Evolutionary conservation across 2,329 filamentous ascomycete genomes (phyloP).

Genomic region (Stachybotrys chlorohalonatus): DNA sequence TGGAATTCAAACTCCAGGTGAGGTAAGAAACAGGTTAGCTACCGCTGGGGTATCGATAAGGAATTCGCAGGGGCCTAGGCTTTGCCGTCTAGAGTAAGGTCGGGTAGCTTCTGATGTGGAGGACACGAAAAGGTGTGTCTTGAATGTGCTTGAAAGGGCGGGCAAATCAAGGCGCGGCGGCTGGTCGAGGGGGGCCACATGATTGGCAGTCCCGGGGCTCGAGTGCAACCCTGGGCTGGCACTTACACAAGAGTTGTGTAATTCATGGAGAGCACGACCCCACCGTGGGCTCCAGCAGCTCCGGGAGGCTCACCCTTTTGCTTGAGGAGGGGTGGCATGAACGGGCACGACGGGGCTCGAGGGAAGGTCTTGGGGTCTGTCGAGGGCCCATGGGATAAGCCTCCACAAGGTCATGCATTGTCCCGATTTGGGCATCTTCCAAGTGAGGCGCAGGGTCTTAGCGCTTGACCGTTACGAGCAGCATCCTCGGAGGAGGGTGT

Average conservation of each 20-base stretch:
- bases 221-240: constrained; percentile 8
- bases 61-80: neutral
- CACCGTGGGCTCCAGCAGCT: no score
- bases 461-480: neutral
- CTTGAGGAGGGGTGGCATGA: neutral
- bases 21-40: neutral
- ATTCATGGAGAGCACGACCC: neutral
- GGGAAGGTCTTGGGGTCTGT: neutral
- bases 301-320: no score
- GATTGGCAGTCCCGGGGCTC: constrained; percentile 18
- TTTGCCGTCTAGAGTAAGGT: neutral
- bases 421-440: neutral
- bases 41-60: constrained; percentile 2
- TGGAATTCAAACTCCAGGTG: neutral
- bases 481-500: neutral
- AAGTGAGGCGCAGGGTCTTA: neutral
- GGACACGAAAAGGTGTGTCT: constrained; percentile 3
- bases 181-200: constrained; percentile 16
- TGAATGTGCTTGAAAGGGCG: neutral
- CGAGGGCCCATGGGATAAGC: neutral
- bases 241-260: neutral
- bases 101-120: constrained; percentile 6
- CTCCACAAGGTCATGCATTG: neutral
- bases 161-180: constrained; percentile 4
- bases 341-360: no score